phyloP scores from a whole-genome alignment of 2,329 filamentous ascomycete species.

The Podosphaera aphanis region DNA sequence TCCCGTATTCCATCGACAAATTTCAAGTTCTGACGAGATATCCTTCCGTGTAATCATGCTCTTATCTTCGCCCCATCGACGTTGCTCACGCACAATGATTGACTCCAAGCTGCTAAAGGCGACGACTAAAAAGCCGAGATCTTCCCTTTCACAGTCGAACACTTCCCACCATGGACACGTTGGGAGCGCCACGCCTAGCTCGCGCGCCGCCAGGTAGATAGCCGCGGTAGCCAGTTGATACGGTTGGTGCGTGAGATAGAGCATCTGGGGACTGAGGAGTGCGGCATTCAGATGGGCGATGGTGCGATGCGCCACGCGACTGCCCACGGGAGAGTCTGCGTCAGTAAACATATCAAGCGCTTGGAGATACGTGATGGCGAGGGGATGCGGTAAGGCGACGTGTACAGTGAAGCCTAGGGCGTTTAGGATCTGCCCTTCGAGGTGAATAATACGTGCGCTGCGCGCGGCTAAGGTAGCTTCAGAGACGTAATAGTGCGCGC shows the following conservation, averaged over 20 bases:
- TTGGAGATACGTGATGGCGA: conserved; percentile 82
- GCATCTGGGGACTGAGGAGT: conserved; percentile 63
- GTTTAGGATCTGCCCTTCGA: conserved; percentile 56
- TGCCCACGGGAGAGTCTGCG: conserved; percentile 17
- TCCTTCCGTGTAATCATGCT: conserved; percentile 9
- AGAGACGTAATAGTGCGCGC: conserved; percentile 41
- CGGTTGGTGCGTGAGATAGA: conserved; percentile 85
- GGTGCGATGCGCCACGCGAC: conserved; percentile 36
- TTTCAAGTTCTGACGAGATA: conserved; percentile 8
- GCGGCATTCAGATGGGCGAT: conserved; percentile 69
- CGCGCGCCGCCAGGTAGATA: conserved; percentile 70
- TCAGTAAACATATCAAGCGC: conserved; percentile 44
- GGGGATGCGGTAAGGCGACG: conserved; percentile 61
- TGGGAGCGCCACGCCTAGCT: conserved; percentile 54
- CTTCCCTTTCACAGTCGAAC: conserved; percentile 85
- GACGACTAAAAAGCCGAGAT: conserved; percentile 78
- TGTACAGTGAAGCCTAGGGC: conserved; percentile 63
- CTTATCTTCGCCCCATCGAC: conserved; percentile 8
- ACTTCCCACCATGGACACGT: conserved; percentile 91
- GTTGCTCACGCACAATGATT: conserved; percentile 17
- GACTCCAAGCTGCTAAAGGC: conserved; percentile 58
- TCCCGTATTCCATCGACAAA: conserved; percentile 3
- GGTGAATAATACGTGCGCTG: conserved; percentile 40
- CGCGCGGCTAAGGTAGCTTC: conserved; percentile 47
- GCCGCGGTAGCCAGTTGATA: conserved; percentile 64